Conservation (phyloP, 148 eudicot species). For the Rhododendron kiyosumense region DNA sequence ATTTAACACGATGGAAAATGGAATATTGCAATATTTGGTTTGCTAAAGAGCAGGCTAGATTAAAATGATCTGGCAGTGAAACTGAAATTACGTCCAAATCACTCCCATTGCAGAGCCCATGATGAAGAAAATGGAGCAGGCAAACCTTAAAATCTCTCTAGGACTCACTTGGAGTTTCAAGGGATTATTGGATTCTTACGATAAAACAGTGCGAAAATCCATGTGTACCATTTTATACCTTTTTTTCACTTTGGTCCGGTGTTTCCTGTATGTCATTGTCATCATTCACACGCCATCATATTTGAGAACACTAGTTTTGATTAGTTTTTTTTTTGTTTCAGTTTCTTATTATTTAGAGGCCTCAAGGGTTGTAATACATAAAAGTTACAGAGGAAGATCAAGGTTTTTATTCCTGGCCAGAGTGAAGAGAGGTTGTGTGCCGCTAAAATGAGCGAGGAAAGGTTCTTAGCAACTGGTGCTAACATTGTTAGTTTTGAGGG, state of each 20-base stretch:
- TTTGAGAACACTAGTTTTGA: neutral
- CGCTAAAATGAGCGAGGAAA: slow-evolving; percentile 29
- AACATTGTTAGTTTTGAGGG: neutral
- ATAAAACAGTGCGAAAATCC: neutral
- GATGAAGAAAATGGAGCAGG: neutral
- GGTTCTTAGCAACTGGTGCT: neutral
- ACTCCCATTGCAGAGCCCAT: neutral
- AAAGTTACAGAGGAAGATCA: neutral
- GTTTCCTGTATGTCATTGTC: neutral
- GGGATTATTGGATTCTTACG: neutral
- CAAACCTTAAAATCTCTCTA: neutral
- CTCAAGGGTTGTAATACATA: neutral
- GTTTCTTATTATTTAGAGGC: neutral
- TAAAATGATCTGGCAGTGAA: neutral
- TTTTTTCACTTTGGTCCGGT: neutral
- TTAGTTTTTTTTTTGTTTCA: neutral
- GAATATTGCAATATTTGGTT: neutral
- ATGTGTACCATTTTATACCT: neutral
- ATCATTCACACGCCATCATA: neutral
- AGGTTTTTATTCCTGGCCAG: neutral
- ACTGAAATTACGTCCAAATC: neutral
- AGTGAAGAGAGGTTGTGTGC: neutral
- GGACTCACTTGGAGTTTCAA: neutral
- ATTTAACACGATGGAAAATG: neutral
- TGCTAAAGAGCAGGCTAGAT: neutral